Evolutionary conservation across 805 yeast species (phyloP).

Genomic region (Ogataea ganodermae): DNA sequence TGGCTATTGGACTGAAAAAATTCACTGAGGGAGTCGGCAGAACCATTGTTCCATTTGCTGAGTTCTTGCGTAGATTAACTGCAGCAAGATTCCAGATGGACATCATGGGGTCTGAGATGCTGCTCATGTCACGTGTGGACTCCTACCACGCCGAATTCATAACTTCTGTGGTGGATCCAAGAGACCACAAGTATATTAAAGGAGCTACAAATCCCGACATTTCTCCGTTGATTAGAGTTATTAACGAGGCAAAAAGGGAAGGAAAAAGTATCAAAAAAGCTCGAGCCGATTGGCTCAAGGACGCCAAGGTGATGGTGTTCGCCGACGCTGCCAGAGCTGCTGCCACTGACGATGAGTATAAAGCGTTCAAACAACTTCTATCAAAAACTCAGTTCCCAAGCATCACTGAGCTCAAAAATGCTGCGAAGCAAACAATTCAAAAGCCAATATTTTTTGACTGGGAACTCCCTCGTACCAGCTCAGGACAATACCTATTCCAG

Average conservation of each 20-base stretch:
- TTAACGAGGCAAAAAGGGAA: constrained; percentile 44
- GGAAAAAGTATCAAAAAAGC: constrained; percentile 40
- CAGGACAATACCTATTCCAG: constrained; percentile 54
- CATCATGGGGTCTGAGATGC: constrained; percentile 58
- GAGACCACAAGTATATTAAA: constrained; percentile 56
- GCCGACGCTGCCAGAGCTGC: constrained; percentile 48
- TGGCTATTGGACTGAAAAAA: constrained; percentile 64
- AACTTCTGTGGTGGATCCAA: constrained; percentile 53
- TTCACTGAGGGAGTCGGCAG: constrained; percentile 68
- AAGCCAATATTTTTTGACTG: constrained; percentile 49
- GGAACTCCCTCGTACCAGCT: constrained; percentile 61
- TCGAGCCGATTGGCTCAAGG: constrained; percentile 47
- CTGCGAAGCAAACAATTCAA: constrained; percentile 29
- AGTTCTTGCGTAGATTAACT: constrained; percentile 53
- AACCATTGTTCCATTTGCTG: constrained; percentile 59
- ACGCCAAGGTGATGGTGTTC: constrained; percentile 45
- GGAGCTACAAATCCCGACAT: constrained; percentile 43
- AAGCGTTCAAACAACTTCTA: constrained; percentile 10
- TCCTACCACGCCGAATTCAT: constrained; percentile 56
- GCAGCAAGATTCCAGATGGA: constrained; percentile 69
- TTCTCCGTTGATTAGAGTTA: constrained; percentile 46
- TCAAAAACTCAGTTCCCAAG: constrained; percentile 21
- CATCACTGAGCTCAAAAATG: constrained; percentile 22
- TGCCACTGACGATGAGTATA: constrained; percentile 27
- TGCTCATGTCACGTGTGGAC: constrained; percentile 63